phyloP scores from a whole-genome alignment of 2,329 filamentous ascomycete species.

The Anisogramma anomala region DNA sequence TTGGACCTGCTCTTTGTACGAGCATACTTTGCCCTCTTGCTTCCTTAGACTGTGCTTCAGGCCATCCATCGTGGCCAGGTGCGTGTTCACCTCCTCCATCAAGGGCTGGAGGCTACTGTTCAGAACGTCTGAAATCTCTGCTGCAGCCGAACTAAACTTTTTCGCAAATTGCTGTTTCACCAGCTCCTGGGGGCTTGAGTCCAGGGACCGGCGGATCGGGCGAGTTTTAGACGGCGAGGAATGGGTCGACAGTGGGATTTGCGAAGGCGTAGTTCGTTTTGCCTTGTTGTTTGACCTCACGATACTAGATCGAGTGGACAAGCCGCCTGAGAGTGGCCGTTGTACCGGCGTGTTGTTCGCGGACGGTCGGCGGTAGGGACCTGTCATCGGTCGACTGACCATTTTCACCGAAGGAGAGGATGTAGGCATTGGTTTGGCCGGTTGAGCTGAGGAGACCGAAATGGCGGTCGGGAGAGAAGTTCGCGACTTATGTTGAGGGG shows the following conservation, averaged over 20 bases:
- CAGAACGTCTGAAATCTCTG: constrained; percentile 1
- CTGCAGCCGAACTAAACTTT: not conserved
- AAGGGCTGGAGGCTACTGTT: constrained; percentile 4
- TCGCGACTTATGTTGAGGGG: not conserved
- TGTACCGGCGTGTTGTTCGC: constrained; percentile 1
- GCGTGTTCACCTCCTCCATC: not conserved
- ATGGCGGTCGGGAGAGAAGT: constrained; percentile 9
- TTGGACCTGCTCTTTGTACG: not conserved
- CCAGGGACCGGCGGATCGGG: not conserved
- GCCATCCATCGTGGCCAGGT: constrained; percentile 1
- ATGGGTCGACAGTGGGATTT: not conserved
- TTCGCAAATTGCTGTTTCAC: not conserved
- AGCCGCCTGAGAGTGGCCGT: not conserved
- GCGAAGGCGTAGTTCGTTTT: not conserved
- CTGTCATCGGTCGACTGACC: constrained; percentile 3
- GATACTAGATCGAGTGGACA: not conserved
- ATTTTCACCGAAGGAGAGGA: not conserved
- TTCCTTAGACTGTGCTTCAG: constrained; percentile 3
- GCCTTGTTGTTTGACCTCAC: constrained; percentile 8
- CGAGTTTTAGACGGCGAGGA: not conserved
- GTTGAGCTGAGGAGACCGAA: constrained; percentile 6
- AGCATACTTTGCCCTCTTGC: constrained; percentile 1
- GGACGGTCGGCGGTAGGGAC: not conserved
- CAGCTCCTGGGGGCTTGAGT: not conserved
- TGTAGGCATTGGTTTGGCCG: not conserved